Percentiles rank a stretch among this genome's conserved stretches.
Evolutionary conservation across 495 filamentous ascomycete genomes (phyloP).

Genomic region (Neurospora sp.): DNA sequence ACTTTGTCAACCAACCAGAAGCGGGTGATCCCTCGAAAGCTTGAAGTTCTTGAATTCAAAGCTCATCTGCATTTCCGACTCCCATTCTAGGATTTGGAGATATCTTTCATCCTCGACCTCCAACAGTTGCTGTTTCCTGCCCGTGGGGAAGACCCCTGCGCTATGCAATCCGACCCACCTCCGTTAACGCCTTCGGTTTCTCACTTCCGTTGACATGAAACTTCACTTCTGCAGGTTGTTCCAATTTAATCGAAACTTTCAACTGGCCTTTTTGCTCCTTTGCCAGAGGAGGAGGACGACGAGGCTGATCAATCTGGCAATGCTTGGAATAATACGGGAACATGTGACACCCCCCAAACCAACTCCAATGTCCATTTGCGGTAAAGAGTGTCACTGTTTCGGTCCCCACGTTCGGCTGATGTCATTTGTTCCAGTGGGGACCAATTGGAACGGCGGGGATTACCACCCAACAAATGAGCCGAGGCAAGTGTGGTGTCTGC

Average conservation of each 20-base stretch:
- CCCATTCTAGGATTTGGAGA: neutral
- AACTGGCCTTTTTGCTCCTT: neutral
- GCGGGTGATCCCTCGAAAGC: neutral
- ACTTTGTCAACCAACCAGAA: neutral
- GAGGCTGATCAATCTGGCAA: neutral
- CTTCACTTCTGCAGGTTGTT: neutral
- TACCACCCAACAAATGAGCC: neutral
- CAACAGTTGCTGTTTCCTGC: neutral
- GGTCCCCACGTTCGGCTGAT: neutral
- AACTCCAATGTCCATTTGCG: neutral
- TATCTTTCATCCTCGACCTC: neutral
- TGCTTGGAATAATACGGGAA: neutral
- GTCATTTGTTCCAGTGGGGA: neutral
- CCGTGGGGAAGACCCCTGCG: neutral
- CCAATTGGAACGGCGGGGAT: neutral
- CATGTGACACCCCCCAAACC: neutral
- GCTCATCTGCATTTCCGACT: neutral
- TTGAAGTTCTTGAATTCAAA: neutral
- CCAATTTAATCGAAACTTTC: neutral
- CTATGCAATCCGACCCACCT: neutral
- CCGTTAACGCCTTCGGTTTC: neutral
- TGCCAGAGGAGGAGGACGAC: neutral
- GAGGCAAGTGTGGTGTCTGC: neutral
- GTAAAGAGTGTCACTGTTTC: neutral
- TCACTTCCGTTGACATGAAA: neutral